Evolutionary conservation across 2,329 filamentous ascomycete species (phyloP).

Genomic region (Talaromyces sp.): DNA sequence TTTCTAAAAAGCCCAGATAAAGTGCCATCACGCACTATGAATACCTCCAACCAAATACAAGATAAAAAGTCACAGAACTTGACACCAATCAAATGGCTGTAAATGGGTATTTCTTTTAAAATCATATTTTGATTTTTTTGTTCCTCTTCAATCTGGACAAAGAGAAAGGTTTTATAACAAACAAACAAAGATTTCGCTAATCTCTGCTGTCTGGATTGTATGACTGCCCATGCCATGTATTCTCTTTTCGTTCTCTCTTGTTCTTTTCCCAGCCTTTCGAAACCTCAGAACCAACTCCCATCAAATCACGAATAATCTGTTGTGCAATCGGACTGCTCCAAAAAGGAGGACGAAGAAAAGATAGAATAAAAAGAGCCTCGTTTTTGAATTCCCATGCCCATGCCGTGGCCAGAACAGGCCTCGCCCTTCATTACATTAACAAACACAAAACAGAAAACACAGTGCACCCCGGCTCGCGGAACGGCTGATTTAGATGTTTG

Average conservation of each 20-base stretch:
- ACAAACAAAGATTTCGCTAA: not conserved
- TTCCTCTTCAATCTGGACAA: slow-evolving; percentile 2
- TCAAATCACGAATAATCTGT: not conserved
- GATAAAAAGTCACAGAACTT: not conserved
- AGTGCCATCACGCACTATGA: not conserved
- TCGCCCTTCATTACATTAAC: slow-evolving; percentile 14
- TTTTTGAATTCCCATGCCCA: not conserved
- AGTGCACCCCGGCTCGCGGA: slow-evolving; percentile 16
- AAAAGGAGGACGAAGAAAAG: not conserved
- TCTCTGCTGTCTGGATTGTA: not conserved
- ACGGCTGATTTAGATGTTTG: slow-evolving; percentile 71
- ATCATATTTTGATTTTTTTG: slow-evolving; percentile 18
- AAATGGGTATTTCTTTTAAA: slow-evolving; percentile 8
- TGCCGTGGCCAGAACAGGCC: not conserved
- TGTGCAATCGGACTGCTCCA: slow-evolving; percentile 2
- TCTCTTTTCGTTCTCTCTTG: not conserved
- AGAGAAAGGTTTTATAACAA: slow-evolving; percentile 6
- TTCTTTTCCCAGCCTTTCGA: slow-evolving; percentile 1
- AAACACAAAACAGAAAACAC: slow-evolving; percentile 15
- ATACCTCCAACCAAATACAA: not conserved
- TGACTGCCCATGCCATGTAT: slow-evolving; percentile 9
- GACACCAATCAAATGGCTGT: not conserved
- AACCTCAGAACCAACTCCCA: not conserved
- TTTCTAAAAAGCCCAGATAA: not conserved
- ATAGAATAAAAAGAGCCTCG: not conserved